A percentile compares a stretch with the other conserved stretches of the same genome.
These are phyloP conservation scores for Pulveroboletus ravenelii DNA, from an alignment of 768 basidiomycete genomes.

Conservation along the genomic window DNA sequence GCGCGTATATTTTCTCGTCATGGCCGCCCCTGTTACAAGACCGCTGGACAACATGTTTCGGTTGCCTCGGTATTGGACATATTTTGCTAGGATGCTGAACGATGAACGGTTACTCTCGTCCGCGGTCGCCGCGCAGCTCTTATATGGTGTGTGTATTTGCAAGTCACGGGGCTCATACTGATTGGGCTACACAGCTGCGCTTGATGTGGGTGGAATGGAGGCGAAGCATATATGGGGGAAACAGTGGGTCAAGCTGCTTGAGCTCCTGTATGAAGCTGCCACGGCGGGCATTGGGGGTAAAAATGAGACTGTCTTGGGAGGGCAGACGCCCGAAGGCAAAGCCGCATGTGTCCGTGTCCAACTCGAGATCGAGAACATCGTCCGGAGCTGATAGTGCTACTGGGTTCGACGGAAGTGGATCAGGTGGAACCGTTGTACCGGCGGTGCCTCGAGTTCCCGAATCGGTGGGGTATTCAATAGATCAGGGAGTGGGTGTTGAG, in stretches of 20 bases:
- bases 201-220: slow-evolving; percentile 65
- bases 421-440: slow-evolving; percentile 12
- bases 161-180: slow-evolving; percentile 1
- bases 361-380: slow-evolving; percentile 62
- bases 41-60: slow-evolving; percentile 46
- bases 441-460: slow-evolving; percentile 6
- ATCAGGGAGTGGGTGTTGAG: slow-evolving; percentile 11
- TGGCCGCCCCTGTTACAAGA: slow-evolving; percentile 41
- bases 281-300: slow-evolving; percentile 46
- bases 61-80: slow-evolving; percentile 64
- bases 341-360: slow-evolving; percentile 61
- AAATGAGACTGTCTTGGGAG: slow-evolving; percentile 46
- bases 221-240: slow-evolving; percentile 65
- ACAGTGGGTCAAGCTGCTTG: slow-evolving; percentile 74
- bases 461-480: not conserved
- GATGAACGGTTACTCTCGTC: slow-evolving; percentile 48
- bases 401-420: slow-evolving; percentile 5
- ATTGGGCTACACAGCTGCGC: slow-evolving; percentile 44
- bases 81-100: slow-evolving; percentile 60
- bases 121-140: slow-evolving; percentile 59
- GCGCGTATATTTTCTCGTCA: slow-evolving; percentile 80
- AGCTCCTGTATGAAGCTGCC: slow-evolving; percentile 58
- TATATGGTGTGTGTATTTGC: slow-evolving; percentile 47
- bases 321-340: slow-evolving; percentile 52
- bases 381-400: slow-evolving; percentile 28